Evolutionary conservation across 2,329 filamentous ascomycete species (phyloP).

Genomic region (Blastomyces gilchristii): DNA sequence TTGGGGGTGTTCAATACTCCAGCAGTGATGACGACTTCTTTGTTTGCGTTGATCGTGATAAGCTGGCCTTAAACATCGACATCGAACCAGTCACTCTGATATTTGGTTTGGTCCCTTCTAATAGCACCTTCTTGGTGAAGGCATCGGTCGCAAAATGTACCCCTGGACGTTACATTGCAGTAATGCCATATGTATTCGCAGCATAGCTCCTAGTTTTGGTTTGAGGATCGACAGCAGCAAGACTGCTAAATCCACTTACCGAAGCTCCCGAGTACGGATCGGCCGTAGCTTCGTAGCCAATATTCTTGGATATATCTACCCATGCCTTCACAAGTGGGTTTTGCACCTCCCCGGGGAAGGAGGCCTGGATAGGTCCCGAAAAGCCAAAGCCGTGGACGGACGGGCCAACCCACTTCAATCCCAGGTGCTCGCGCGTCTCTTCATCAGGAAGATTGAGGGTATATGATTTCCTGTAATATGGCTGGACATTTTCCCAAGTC

Average conservation of each 20-base stretch:
- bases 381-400: neutral
- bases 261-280: conserved; percentile 12
- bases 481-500: conserved; percentile 37
- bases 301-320: conserved; percentile 11
- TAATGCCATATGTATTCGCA: neutral
- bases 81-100: conserved; percentile 21
- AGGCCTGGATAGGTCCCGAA: conserved; percentile 6
- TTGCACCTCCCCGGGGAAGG: neutral
- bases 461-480: conserved; percentile 41
- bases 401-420: neutral
- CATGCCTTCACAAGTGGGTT: conserved; percentile 13
- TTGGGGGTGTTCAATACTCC: conserved; percentile 48
- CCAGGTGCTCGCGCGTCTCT: conserved; percentile 5
- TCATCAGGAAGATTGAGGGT: conserved; percentile 15
- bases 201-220: neutral
- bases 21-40: conserved; percentile 51
- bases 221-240: conserved; percentile 19
- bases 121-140: conserved; percentile 5
- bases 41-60: conserved; percentile 24
- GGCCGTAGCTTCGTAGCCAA: conserved; percentile 6
- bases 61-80: conserved; percentile 20
- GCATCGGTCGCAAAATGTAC: neutral
- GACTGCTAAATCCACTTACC: conserved; percentile 29
- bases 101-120: neutral
- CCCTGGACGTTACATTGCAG: neutral